Conservation (phyloP, 208 protist species). For the Naegleria fowleri region DNA sequence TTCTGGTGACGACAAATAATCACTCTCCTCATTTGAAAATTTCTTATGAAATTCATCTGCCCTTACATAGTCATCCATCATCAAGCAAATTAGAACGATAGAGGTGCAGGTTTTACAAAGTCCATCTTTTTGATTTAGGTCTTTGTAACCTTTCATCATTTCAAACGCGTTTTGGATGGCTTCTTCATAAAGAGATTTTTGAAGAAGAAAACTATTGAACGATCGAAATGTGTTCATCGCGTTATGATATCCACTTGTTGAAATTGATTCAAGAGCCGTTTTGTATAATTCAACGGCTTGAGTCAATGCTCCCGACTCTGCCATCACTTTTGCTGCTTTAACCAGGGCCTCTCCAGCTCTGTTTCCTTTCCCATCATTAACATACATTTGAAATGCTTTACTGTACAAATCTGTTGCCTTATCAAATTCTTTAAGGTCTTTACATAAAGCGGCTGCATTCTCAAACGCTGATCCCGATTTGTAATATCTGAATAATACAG, state of each 20-base stretch:
- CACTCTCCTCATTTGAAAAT: neutral
- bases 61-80: neutral
- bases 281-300: neutral
- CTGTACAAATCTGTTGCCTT: neutral
- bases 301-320: neutral
- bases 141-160: neutral
- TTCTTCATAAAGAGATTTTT: neutral
- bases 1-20: neutral
- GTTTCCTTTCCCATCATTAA: constrained; percentile 14
- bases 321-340: neutral
- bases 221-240: neutral
- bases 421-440: neutral
- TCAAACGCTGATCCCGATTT: neutral
- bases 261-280: neutral
- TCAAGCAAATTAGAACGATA: neutral
- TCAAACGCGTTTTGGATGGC: neutral
- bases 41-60: neutral
- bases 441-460: neutral
- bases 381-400: neutral
- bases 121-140: neutral
- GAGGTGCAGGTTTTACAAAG: neutral
- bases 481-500: neutral
- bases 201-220: neutral
- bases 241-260: neutral
- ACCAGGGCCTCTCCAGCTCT: neutral